Evolutionary conservation across 768 basidiomycete species (phyloP).

Genomic region (Ramaria sp.): DNA sequence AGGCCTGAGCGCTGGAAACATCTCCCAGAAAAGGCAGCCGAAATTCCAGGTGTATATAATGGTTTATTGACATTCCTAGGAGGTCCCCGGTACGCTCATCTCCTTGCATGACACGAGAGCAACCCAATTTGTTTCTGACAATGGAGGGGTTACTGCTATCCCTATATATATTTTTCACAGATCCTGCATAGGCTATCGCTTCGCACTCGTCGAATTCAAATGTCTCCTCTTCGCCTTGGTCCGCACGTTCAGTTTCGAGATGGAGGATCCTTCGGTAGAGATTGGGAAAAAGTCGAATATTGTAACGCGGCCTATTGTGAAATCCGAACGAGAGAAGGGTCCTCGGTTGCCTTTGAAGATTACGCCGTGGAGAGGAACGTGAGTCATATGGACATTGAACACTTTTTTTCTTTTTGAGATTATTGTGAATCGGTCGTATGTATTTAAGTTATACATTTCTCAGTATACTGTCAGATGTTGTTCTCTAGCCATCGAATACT

Average conservation of each 20-base stretch:
- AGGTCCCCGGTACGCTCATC: slow-evolving; percentile 37
- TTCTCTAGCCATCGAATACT: too few relatives aligned
- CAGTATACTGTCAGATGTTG: too few relatives aligned
- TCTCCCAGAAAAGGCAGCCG: slow-evolving; percentile 29
- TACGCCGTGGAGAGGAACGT: not conserved
- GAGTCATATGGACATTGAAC: not conserved
- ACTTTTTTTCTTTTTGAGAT: too few relatives aligned
- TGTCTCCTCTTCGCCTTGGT: slow-evolving; percentile 38
- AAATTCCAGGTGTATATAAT: slow-evolving; percentile 50
- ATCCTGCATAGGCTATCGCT: slow-evolving; percentile 58
- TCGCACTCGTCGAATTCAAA: slow-evolving; percentile 43
- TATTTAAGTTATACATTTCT: too few relatives aligned
- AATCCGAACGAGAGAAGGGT: slow-evolving; percentile 26
- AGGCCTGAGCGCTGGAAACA: slow-evolving; percentile 58
- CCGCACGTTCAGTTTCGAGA: slow-evolving; percentile 39
- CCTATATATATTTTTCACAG: slow-evolving; percentile 10
- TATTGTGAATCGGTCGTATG: too few relatives aligned
- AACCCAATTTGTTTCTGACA: not conserved
- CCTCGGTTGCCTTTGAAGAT: slow-evolving; percentile 32
- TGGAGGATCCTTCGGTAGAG: slow-evolving; percentile 37
- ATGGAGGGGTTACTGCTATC: not conserved
- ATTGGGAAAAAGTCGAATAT: slow-evolving; percentile 21
- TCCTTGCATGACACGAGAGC: too few relatives aligned
- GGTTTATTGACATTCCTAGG: slow-evolving; percentile 52
- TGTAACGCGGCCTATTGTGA: slow-evolving; percentile 34